These are phyloP conservation scores for Trichoderma sp. DNA, from an alignment of 2,329 filamentous ascomycete genomes.

Conservation along the genomic window DNA sequence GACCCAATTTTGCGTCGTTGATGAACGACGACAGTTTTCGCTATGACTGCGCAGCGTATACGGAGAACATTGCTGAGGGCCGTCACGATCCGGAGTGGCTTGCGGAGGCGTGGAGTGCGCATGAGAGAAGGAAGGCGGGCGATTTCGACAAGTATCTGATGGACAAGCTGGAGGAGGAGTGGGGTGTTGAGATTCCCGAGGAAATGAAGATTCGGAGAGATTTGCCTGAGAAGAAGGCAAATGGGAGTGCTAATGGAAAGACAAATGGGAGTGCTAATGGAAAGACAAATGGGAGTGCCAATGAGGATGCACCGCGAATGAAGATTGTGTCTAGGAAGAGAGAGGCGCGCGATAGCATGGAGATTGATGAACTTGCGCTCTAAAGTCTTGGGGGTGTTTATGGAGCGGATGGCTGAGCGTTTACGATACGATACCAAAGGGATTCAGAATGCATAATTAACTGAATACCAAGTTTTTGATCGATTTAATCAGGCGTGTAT, in stretches of 20 bases:
- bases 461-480: background rate
- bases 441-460: background rate
- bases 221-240: background rate
- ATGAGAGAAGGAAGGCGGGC: constrained; percentile 47
- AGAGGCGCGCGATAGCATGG: background rate
- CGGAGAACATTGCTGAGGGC: constrained; percentile 46
- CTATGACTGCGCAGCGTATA: constrained; percentile 46
- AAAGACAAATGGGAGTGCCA: background rate
- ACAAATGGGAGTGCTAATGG: background rate
- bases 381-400: background rate
- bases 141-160: constrained; percentile 50
- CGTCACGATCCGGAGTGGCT: constrained; percentile 55
- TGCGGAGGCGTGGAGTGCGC: constrained; percentile 49
- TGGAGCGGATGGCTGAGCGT: background rate
- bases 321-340: background rate
- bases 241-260: background rate
- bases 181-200: constrained; percentile 44
- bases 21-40: constrained; percentile 49
- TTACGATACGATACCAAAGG: background rate
- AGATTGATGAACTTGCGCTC: background rate
- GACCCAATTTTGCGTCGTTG: constrained; percentile 43
- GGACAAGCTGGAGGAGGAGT: constrained; percentile 47
- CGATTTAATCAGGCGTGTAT: background rate
- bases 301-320: background rate
- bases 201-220: constrained; percentile 26